phyloP scores from a whole-genome alignment of 306 rosid species.

The Lablab purpureus region DNA sequence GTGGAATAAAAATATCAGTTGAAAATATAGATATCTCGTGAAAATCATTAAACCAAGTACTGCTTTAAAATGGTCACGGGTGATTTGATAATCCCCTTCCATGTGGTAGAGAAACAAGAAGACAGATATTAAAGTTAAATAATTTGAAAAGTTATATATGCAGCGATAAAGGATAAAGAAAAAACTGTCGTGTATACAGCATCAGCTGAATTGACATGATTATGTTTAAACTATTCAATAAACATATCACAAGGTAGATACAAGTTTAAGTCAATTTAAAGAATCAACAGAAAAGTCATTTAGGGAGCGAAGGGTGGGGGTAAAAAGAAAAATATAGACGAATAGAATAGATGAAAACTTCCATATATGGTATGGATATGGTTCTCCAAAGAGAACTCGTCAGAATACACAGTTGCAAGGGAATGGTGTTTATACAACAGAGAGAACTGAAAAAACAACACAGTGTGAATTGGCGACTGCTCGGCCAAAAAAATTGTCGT shows the following conservation, averaged over 20 bases:
- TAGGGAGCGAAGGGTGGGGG: not conserved
- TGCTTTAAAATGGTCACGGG: slow-evolving; percentile 6
- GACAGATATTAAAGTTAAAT: not conserved
- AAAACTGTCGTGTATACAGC: not conserved
- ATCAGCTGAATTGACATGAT: not conserved
- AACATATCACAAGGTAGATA: not conserved
- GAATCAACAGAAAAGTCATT: not conserved
- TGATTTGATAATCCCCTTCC: not conserved
- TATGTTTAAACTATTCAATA: not conserved
- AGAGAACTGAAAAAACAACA: not conserved
- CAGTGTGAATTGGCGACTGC: slow-evolving; percentile 2
- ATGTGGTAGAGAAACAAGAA: not conserved
- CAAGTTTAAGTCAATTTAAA: not conserved
- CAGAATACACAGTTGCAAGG: not conserved
- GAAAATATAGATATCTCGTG: slow-evolving; percentile 9
- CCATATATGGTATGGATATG: not conserved
- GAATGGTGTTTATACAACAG: not conserved
- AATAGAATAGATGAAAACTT: not conserved
- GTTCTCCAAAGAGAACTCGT: slow-evolving; percentile 7
- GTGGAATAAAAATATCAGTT: slow-evolving; percentile 1
- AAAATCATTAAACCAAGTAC: not conserved
- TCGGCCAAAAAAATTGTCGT: not conserved
- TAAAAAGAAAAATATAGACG: not conserved
- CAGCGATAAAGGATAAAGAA: not conserved
- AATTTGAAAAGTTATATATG: not conserved